These are phyloP conservation scores for Barnettozyma botsteinii DNA, from an alignment of 805 yeast species.

Conservation along the genomic window DNA sequence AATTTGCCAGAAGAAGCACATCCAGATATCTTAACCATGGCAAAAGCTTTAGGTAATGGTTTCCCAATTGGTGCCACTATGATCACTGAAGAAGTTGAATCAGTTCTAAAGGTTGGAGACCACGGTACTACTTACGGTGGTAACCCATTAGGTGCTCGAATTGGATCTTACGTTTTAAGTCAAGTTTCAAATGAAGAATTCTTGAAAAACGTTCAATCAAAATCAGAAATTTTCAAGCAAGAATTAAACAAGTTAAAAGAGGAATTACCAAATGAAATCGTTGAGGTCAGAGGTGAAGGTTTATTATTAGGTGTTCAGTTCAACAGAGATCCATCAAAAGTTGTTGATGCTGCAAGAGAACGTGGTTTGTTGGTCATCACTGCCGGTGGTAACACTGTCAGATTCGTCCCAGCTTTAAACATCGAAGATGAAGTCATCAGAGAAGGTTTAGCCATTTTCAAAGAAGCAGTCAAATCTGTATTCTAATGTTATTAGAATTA, in stretches of 20 bases:
- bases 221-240: slow-evolving; percentile 50
- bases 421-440: slow-evolving; percentile 63
- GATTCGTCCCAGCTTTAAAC: slow-evolving; percentile 90
- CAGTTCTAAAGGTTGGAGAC: slow-evolving; percentile 76
- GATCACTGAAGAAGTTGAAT: slow-evolving; percentile 74
- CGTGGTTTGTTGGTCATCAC: slow-evolving; percentile 80
- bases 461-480: slow-evolving; percentile 41
- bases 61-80: slow-evolving; percentile 94
- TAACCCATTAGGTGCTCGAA: slow-evolving; percentile 83
- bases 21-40: slow-evolving; percentile 91
- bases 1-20: slow-evolving; percentile 72
- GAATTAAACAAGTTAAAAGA: slow-evolving; percentile 46
- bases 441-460: slow-evolving; percentile 69
- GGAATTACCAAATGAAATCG: slow-evolving; percentile 55
- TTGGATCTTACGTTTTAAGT: slow-evolving; percentile 71
- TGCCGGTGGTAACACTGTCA: slow-evolving; percentile 86
- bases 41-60: slow-evolving; percentile 96
- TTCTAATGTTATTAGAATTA: no score
- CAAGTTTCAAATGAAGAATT: slow-evolving; percentile 58
- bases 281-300: slow-evolving; percentile 82
- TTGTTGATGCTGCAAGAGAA: slow-evolving; percentile 69
- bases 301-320: slow-evolving; percentile 82
- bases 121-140: slow-evolving; percentile 99
- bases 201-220: slow-evolving; percentile 50
- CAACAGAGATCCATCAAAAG: slow-evolving; percentile 48